A percentile compares a stretch with the other conserved stretches of the same genome.
Evolutionary conservation across 176 grass and related monocot species (phyloP).

Genomic region (Bothriochloa decipiens): DNA sequence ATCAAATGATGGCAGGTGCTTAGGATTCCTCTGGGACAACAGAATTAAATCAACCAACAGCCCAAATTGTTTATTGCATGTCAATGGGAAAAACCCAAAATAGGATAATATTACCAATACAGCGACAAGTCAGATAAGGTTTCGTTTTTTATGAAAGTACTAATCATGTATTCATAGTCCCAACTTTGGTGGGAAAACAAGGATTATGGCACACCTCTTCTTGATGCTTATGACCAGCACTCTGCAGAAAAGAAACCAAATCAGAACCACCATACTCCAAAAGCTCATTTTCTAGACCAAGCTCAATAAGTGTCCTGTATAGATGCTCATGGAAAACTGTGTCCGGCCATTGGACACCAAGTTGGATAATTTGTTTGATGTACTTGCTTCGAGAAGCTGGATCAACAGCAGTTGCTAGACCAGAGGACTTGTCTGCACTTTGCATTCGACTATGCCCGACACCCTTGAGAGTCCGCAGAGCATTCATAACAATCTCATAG

Average conservation of each 20-base stretch:
- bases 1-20: neutral
- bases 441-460: constrained; percentile 29
- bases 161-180: neutral
- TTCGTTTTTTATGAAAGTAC: neutral
- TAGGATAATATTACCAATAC: neutral
- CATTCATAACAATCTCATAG: constrained; percentile 89
- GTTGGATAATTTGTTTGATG: constrained; percentile 86
- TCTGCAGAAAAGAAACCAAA: constrained; percentile 93
- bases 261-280: constrained; percentile 92
- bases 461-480: constrained; percentile 70
- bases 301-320: constrained; percentile 80
- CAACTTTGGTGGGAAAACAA: constrained; percentile 18
- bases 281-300: constrained; percentile 93
- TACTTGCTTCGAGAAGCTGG: constrained; percentile 79
- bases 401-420: constrained; percentile 60
- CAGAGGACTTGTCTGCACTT: constrained; percentile 44
- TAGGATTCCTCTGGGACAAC: neutral
- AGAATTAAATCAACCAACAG: constrained; percentile 7
- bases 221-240: constrained; percentile 68
- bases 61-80: constrained; percentile 1
- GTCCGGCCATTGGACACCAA: constrained; percentile 82
- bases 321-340: constrained; percentile 88
- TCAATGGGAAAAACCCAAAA: neutral
- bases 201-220: constrained; percentile 58
- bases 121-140: neutral